A percentile compares a stretch with the other conserved stretches of the same genome.
These are phyloP conservation scores for Boletus sp. DNA, from an alignment of 1,284 basidiomycete species.

Conservation along the genomic window DNA sequence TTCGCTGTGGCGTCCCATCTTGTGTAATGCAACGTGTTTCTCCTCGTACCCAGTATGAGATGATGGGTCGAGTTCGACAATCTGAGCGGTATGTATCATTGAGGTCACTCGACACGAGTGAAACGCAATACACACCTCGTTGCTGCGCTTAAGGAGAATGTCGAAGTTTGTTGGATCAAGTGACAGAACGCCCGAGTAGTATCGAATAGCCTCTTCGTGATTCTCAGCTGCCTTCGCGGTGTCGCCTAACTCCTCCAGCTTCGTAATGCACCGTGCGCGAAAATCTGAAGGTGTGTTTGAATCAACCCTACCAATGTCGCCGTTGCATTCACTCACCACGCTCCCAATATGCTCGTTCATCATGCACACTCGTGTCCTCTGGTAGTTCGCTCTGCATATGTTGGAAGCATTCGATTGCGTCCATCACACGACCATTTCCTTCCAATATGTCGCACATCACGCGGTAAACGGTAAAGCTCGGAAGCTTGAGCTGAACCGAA, in stretches of 20 bases:
- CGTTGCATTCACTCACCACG: not conserved
- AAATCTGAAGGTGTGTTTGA: not conserved
- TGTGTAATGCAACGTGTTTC: too few relatives aligned
- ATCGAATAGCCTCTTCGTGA: not conserved
- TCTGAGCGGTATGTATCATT: too few relatives aligned
- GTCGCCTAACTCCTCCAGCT: slow-evolving; percentile 1
- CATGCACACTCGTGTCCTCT: not conserved
- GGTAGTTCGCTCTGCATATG: not conserved
- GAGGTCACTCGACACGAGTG: too few relatives aligned
- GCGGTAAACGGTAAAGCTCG: not conserved
- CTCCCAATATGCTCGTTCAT: not conserved
- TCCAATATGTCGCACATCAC: not conserved
- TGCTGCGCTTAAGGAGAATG: not conserved
- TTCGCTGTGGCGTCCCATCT: too few relatives aligned
- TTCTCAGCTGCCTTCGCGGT: not conserved
- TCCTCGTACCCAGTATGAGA: too few relatives aligned
- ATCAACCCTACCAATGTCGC: too few relatives aligned
- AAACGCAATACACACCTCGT: not conserved
- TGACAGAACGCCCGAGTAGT: not conserved
- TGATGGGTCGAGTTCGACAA: not conserved
- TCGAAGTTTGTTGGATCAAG: not conserved
- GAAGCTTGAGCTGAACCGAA: not conserved
- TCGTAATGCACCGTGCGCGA: not conserved
- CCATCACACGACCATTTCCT: not conserved
- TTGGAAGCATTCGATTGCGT: not conserved